Conservation (phyloP, 1,139 yeast species). For the Saccharomycopsis hybrid region DNA sequence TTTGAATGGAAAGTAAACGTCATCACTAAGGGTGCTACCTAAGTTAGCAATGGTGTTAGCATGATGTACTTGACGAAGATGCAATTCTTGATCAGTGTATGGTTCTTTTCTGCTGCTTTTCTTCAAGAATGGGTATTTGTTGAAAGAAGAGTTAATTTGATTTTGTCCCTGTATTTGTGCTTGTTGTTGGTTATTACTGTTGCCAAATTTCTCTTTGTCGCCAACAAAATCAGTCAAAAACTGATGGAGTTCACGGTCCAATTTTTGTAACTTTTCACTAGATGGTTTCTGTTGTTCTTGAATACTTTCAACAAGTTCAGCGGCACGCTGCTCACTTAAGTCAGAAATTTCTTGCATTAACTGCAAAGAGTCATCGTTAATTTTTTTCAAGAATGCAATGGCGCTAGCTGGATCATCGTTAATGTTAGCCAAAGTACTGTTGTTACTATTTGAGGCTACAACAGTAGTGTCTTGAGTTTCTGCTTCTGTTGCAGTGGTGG, state of each 20-base stretch:
- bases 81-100: constrained; percentile 72
- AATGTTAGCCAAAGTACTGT: too few species aligned
- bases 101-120: constrained; percentile 37
- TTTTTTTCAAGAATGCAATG: constrained; percentile 8
- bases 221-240: constrained; percentile 19
- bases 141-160: constrained; percentile 5
- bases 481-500: too few species aligned
- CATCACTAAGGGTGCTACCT: constrained; percentile 56
- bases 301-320: background rate
- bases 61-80: constrained; percentile 59
- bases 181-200: background rate
- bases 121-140: constrained; percentile 30
- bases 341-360: constrained; percentile 8
- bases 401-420: constrained; percentile 2
- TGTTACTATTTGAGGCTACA: too few species aligned
- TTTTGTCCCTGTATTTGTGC: background rate
- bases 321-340: constrained; percentile 3
- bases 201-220: constrained; percentile 12
- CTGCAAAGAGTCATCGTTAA: constrained; percentile 12
- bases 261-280: background rate
- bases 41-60: constrained; percentile 44
- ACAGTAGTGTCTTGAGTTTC: too few species aligned
- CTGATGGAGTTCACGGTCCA: constrained; percentile 10
- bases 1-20: constrained; percentile 64
- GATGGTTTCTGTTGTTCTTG: background rate